Evolutionary conservation across 2,329 filamentous ascomycete genomes (phyloP), one percentile per base, ranked within the genome.

Genomic region (Paecilomyces dactylethromorphus): DNA sequence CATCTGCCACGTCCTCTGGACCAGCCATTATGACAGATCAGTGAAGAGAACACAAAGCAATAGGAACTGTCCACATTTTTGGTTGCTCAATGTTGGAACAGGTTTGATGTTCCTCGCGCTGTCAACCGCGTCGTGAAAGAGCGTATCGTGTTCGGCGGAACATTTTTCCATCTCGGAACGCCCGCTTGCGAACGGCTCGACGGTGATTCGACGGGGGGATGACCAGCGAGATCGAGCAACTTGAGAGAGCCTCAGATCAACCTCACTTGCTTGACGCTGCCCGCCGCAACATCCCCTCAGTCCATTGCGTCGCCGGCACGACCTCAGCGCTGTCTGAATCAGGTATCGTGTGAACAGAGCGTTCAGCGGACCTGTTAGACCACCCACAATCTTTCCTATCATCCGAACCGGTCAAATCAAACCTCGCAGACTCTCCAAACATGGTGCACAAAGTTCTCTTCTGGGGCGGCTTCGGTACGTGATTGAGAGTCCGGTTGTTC

Each of bases 391-490:
- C 22, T 21, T 45, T 22, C 18, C 15, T 52, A 15, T 31, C 29
- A 18, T 45, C 45, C 39, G 35, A 39, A n/a, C 32, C 11, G 18
- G 18, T 57, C 24, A n/a, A 52, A 31, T 52, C 45, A 13, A 29
- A 51, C n/a, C 58, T 62, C 65, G 55, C 60, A 62, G 58, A 61
- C 55, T 58, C 63, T 59, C 63, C 55, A 63, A 63, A 63, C 68
- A 80, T 80, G 78, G 76, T 80, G 65, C 77, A 79, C 69, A 81
- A 81, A 70, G 77, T 81, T 61, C 73, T 81, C 63, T 81, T 81
- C 74, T 81, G 78, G 78, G 74, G 77, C 78, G 89, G 89, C 82
- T 96, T 97, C 85, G 93, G 93, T 97, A 86, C 71, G 84, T 81
- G 61, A 64, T 66, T 33, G 12, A 18, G 56, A 52, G 57, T 58